Percentiles rank a stretch among this genome's conserved stretches.
phyloP scores from a whole-genome alignment of 1,284 basidiomycete genomes.

The Melampsora larici-populina region DNA sequence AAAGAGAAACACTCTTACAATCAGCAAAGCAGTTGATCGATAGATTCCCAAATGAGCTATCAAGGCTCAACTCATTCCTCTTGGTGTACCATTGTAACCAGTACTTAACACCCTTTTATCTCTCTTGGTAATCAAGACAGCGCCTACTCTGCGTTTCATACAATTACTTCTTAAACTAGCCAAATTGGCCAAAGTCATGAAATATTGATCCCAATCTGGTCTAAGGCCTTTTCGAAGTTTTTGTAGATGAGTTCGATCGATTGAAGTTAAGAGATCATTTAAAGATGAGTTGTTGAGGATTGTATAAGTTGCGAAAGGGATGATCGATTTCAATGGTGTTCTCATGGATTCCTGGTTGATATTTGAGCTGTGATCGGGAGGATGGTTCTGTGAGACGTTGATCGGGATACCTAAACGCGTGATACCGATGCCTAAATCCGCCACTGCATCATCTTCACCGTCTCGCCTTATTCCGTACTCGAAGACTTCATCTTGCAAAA shows the following conservation, averaged over 20 bases:
- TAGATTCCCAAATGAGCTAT: background rate
- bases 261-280: conserved; percentile 61
- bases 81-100: conserved; percentile 96
- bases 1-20: conserved; percentile 67
- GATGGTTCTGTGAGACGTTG: background rate
- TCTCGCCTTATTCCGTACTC: conserved; percentile 58
- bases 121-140: conserved; percentile 47
- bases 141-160: conserved; percentile 96
- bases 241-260: conserved; percentile 67
- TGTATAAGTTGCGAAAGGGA: conserved; percentile 60
- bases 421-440: background rate
- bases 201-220: conserved; percentile 90
- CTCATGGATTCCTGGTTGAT: background rate
- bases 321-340: conserved; percentile 20
- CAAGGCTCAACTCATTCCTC: conserved; percentile 62
- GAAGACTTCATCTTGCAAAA: conserved; percentile 60
- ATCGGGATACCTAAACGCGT: background rate
- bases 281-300: conserved; percentile 67
- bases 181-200: conserved; percentile 87
- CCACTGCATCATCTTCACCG: conserved; percentile 10
- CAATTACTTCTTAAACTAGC: conserved; percentile 86
- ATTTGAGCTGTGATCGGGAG: background rate
- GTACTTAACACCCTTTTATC: conserved; percentile 86
- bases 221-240: conserved; percentile 69
- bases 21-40: conserved; percentile 63